These are phyloP conservation scores for Podosphaera aphanis DNA, from an alignment of 2,329 filamentous ascomycete genomes.

Conservation along the genomic window DNA sequence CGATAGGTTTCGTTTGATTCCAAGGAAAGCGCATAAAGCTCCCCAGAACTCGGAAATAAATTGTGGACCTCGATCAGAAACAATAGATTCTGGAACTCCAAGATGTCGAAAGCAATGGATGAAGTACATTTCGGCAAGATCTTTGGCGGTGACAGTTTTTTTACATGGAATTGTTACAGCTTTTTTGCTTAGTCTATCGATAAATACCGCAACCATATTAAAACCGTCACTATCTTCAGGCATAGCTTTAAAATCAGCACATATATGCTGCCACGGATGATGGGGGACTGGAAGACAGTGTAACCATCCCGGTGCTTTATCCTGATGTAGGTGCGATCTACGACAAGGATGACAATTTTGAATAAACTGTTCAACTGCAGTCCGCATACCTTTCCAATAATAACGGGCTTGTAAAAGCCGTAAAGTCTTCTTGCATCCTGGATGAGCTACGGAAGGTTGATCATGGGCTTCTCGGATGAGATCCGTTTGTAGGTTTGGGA, in stretches of 20 bases:
- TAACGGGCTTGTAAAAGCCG: background rate
- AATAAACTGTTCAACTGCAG: background rate
- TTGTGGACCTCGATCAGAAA: slow-evolving; percentile 5
- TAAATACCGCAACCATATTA: background rate
- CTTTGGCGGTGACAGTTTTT: slow-evolving; percentile 1
- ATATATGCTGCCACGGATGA: slow-evolving; percentile 1
- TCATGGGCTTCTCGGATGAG: slow-evolving; percentile 1
- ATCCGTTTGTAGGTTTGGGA: background rate
- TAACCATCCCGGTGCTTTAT: slow-evolving; percentile 2
- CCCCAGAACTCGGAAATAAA: too few species aligned
- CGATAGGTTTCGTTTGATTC: too few species aligned
- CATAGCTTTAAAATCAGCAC: slow-evolving; percentile 3
- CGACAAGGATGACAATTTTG: background rate
- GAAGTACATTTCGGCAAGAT: slow-evolving; percentile 1
- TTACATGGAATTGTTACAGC: too few species aligned
- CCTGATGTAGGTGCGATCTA: background rate
- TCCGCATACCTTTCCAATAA: background rate
- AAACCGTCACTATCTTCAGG: slow-evolving; percentile 1
- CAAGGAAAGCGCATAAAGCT: too few species aligned
- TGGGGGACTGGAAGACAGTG: slow-evolving; percentile 1
- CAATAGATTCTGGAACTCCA: slow-evolving; percentile 2
- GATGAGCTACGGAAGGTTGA: background rate
- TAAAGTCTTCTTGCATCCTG: slow-evolving; percentile 1
- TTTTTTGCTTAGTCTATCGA: background rate
- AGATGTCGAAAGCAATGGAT: slow-evolving; percentile 2